Evolutionary conservation across 75 land plant species (phyloP).

Genomic region (Azolla pinnata): DNA sequence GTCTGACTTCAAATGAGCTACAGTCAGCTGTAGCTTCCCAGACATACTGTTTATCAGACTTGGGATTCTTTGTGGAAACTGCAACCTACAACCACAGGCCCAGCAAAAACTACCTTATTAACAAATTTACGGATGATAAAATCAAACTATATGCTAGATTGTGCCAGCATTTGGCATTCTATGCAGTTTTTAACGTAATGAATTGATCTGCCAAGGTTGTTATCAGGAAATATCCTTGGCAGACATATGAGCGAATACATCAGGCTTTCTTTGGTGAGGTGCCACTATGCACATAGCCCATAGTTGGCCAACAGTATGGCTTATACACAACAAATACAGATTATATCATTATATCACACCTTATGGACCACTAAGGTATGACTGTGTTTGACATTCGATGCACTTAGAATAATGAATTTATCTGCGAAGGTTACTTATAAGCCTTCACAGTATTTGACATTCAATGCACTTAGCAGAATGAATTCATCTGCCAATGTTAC

Average conservation of each 20-base stretch:
- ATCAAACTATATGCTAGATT: neutral
- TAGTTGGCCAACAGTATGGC: no score
- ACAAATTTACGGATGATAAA: neutral
- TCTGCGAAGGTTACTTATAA: neutral
- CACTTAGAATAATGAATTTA: no score
- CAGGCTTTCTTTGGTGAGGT: neutral
- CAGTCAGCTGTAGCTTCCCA: constrained; percentile 72
- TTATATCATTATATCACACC: neutral
- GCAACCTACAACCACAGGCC: no score
- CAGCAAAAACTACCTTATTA: neutral
- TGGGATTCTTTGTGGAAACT: constrained; percentile 77
- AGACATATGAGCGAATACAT: neutral
- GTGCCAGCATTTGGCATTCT: no score
- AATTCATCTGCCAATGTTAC: no score
- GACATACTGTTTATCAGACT: constrained; percentile 80
- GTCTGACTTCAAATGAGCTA: constrained; percentile 56
- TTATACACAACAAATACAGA: neutral
- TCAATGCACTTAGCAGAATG: no score
- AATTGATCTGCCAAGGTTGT: neutral
- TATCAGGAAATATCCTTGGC: neutral
- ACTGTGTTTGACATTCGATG: neutral
- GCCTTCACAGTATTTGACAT: neutral
- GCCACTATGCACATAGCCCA: neutral
- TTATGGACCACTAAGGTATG: neutral
- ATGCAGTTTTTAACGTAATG: neutral